Evolutionary conservation across 202 grass and related monocot genomes (phyloP), one percentile per base, ranked within the genome.

Genomic region (Hordeum pubiflorum): DNA sequence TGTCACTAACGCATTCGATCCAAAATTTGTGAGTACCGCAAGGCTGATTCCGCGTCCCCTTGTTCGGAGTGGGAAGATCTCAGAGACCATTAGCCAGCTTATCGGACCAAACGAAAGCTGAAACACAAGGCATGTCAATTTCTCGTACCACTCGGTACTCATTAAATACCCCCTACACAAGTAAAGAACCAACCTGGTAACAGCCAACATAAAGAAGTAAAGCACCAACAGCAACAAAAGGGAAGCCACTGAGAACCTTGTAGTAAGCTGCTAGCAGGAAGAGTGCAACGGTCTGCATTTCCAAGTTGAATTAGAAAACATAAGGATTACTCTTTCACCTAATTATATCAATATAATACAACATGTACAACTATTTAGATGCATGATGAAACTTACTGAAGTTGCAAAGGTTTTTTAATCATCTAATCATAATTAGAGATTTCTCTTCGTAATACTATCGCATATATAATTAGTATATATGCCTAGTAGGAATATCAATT

Each of bases 41-140:
- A 98, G 90, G 75, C 95, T 98, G 57, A 98, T 98, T 29, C 95
- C 95, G 15, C 95, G 90, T 9, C 95, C 95, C 87, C 95, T 94
- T 75, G 92, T 94, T 32, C 95, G 92, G 56, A 94, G 86, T 10
- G 95, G 95, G 76, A 97, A 98, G 69, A 98, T 93, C 85, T 98
- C 95, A 20, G 95, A 98, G 18, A 94, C 95, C 92, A 98, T 94
- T 64, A 98, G 77, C 95, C 92, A 94, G 80, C 90, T 98, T 82
- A 98, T 98, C 68, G 95, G 95, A 65, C 95, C 95, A 86, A 98
- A 98, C 0, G 92, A 94, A 64, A 98, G 76, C 95, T 98, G 74
- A 65, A 91, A 90, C 26, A 73, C 13, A 37, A 63, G 76, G 23
- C 15, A 41, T 5, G 23, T 71, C 43, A 80, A 76, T 46, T 72